phyloP scores from a whole-genome alignment of 305 asterid species.

The Solanum hybrid region DNA sequence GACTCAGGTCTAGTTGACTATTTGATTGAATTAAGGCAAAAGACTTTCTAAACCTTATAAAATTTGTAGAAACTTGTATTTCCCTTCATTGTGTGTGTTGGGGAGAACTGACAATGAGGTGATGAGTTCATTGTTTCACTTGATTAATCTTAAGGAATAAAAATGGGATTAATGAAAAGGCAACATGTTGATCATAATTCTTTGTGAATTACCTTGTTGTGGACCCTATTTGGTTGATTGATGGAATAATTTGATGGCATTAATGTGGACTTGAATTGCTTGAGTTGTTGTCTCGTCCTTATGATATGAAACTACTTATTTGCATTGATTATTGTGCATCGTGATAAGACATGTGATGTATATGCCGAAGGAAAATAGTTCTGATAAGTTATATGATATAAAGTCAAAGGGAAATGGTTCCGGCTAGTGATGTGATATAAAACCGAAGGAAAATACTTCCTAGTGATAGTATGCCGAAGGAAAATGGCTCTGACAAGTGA shows the following conservation, averaged over 20 bases:
- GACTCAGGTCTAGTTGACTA: not conserved
- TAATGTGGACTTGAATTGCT: not conserved
- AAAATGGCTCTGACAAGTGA: not conserved
- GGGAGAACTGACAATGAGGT: not conserved
- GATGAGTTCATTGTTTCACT: not conserved
- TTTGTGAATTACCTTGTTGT: not conserved
- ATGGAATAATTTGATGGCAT: not conserved
- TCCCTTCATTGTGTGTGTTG: not conserved
- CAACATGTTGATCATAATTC: not conserved
- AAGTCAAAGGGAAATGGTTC: not conserved
- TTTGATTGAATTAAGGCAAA: not conserved
- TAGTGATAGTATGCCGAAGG: not conserved
- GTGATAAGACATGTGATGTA: not conserved
- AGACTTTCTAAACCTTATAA: not conserved
- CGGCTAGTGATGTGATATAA: not conserved
- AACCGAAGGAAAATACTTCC: not conserved
- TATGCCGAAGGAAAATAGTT: not conserved
- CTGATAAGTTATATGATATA: not conserved
- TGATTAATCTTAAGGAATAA: not conserved
- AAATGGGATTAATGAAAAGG: not conserved
- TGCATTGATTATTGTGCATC: not conserved
- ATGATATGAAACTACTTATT: not conserved
- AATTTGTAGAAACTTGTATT: not conserved
- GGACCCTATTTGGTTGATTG: not conserved
- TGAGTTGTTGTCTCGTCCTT: not conserved